Percentiles rank a stretch among this genome's conserved stretches.
Evolutionary conservation across 1,139 yeast species (phyloP).

Genomic region (Geotrichum histeridarum): DNA sequence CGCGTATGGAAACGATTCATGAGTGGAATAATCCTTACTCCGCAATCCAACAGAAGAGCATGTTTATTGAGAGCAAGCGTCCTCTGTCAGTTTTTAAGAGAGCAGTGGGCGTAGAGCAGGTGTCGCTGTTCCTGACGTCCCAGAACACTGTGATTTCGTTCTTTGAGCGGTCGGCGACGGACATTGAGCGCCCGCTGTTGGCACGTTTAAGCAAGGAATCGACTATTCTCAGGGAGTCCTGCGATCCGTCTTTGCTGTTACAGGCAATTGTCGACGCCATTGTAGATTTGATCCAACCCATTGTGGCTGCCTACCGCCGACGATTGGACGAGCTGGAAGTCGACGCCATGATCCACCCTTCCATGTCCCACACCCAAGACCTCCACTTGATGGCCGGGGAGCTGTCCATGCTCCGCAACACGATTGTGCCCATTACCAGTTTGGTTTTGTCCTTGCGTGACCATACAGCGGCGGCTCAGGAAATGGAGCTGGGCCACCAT

Average conservation of each 20-base stretch:
- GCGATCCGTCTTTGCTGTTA: conserved; percentile 48
- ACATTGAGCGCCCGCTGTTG: conserved; percentile 47
- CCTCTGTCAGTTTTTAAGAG: conserved; percentile 45
- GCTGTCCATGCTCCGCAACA: conserved; percentile 43
- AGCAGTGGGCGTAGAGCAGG: conserved; percentile 53
- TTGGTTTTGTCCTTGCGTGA: conserved; percentile 44
- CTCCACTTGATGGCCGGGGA: conserved; percentile 51
- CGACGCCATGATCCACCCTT: conserved; percentile 49
- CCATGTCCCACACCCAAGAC: conserved; percentile 47
- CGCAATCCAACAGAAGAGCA: conserved; percentile 17
- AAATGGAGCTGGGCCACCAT: background rate
- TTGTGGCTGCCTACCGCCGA: conserved; percentile 51
- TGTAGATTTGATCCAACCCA: conserved; percentile 55
- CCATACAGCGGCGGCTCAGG: conserved; percentile 27
- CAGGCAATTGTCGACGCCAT: conserved; percentile 51
- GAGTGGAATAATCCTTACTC: conserved; percentile 39
- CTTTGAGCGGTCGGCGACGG: conserved; percentile 50
- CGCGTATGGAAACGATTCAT: conserved; percentile 33
- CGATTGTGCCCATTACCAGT: conserved; percentile 45
- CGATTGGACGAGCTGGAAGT: conserved; percentile 46
- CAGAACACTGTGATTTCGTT: conserved; percentile 48
- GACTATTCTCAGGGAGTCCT: conserved; percentile 46
- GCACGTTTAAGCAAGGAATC: conserved; percentile 43
- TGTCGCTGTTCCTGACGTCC: conserved; percentile 44
- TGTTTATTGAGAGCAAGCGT: conserved; percentile 41